phyloP scores from a whole-genome alignment of 2,329 filamentous ascomycete species.

The Hymenoscyphus salicellus region DNA sequence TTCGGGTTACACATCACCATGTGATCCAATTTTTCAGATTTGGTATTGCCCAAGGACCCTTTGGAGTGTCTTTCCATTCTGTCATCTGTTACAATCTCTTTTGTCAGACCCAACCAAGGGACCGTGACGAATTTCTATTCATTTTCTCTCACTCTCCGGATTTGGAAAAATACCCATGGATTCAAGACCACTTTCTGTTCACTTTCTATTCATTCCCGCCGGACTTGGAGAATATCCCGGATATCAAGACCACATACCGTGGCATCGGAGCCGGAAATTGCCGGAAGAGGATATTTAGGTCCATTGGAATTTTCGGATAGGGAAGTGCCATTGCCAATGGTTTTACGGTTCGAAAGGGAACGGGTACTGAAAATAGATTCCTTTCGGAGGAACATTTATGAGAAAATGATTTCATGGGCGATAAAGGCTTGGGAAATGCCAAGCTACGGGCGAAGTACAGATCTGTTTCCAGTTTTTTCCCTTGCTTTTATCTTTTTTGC shows the following conservation, averaged over 20 bases:
- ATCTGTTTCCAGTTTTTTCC: constrained; percentile 2
- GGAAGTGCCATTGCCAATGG: constrained; percentile 3
- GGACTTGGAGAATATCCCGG: not conserved
- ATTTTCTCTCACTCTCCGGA: constrained; percentile 3
- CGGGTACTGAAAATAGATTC: not conserved
- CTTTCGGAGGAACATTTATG: constrained; percentile 2
- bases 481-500: not conserved
- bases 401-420: constrained; percentile 1
- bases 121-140: not conserved
- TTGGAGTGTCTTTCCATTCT: constrained; percentile 9
- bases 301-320: not conserved
- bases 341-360: constrained; percentile 2
- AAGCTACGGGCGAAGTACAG: constrained; percentile 4
- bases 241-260: not conserved
- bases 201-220: not conserved
- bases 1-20: not conserved
- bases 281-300: not conserved
- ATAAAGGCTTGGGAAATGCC: not conserved
- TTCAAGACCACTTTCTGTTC: not conserved
- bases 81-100: constrained; percentile 11
- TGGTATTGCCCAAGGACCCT: constrained; percentile 4
- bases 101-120: not conserved
- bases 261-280: not conserved
- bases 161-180: constrained; percentile 3
- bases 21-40: constrained; percentile 4